Evolutionary conservation across 2,329 filamentous ascomycete genomes (phyloP), one percentile per base, ranked within the genome.

Genomic region (Fusarium sp.): DNA sequence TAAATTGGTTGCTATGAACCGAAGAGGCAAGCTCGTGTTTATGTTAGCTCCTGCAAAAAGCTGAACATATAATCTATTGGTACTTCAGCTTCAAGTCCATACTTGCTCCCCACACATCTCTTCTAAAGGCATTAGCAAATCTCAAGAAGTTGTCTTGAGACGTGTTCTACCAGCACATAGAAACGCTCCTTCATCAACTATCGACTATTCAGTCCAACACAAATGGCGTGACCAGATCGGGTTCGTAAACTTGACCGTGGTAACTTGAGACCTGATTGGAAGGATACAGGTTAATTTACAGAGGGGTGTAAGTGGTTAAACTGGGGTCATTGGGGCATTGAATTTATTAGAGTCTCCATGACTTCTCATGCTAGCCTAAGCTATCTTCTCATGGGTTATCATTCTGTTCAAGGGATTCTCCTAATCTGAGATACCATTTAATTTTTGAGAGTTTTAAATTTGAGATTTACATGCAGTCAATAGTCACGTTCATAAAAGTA

Each of bases 261-360:
- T 26, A 40, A 39, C 24, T 39, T 42, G n/a, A 55, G 28, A 62
- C 10, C 39, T 49, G 45, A 43, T 65, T 60, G 22, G 61, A 52
- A 53, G 34, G 20, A 31, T 22, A 22, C 18, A 44, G 24, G 7
- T 46, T 44, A 13, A 54, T 31, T 17, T 33, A 34, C 28, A 39
- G 18, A 43, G 17, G 33, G n/a, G 50, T 63, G 31, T 63, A 63
- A 63, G 49, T 63, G 43, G 20, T 43, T 53, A 49, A 49, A 63
- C 20, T 46, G 48, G 59, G 45, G 17, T 17, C 31, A 15, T 40
- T 26, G 42, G 24, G 15, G 11, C 26, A 56, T 56, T 14, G 24
- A 50, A 42, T 61, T 49, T 26, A n/a, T 49, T 26, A n/a, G 17
- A 44, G 38, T 57, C 24, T 17, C 53, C 8, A 15, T 34, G 22